Percentiles rank a stretch among this genome's conserved stretches.
These are phyloP conservation scores for Talaromyces sp. DNA, from an alignment of 2,329 filamentous ascomycete species.

Conservation along the genomic window DNA sequence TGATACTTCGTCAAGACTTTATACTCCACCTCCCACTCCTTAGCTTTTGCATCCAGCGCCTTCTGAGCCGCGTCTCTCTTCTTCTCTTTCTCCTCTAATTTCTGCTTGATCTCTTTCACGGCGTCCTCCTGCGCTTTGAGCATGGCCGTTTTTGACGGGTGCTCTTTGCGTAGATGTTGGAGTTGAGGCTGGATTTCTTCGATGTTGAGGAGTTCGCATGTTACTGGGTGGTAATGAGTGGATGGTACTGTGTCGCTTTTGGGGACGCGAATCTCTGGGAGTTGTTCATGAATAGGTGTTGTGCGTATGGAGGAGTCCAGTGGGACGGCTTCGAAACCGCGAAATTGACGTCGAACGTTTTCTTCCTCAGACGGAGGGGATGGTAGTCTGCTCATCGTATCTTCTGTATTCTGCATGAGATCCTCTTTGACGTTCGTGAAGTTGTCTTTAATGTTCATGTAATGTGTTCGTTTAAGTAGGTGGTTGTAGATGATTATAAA, in stretches of 20 bases:
- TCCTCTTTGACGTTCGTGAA: not conserved
- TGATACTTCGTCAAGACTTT: conserved; percentile 43
- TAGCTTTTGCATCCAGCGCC: conserved; percentile 42
- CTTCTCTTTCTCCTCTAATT: conserved; percentile 35
- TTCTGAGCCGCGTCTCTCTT: conserved; percentile 40
- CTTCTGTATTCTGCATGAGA: not conserved
- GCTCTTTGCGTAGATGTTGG: conserved; percentile 35
- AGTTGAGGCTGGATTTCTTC: conserved; percentile 31
- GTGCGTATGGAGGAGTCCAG: conserved; percentile 36
- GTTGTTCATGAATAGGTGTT: conserved; percentile 37
- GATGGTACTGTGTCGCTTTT: conserved; percentile 21
- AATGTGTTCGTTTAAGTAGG: not conserved
- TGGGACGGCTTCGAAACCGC: conserved; percentile 25
- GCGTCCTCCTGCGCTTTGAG: conserved; percentile 37
- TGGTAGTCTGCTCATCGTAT: conserved; percentile 28
- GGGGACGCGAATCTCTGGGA: conserved; percentile 41
- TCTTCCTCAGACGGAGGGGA: conserved; percentile 36
- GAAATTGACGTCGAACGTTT: conserved; percentile 15
- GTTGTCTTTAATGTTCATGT: not conserved
- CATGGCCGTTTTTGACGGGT: conserved; percentile 33
- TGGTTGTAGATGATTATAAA: not conserved
- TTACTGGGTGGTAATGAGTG: conserved; percentile 38
- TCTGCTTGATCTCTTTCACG: conserved; percentile 37
- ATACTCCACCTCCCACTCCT: conserved; percentile 42
- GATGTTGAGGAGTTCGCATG: conserved; percentile 34